These are phyloP conservation scores for Pedinophyceae sp. DNA, from an alignment of 139 green algal genomes.

Conservation along the genomic window DNA sequence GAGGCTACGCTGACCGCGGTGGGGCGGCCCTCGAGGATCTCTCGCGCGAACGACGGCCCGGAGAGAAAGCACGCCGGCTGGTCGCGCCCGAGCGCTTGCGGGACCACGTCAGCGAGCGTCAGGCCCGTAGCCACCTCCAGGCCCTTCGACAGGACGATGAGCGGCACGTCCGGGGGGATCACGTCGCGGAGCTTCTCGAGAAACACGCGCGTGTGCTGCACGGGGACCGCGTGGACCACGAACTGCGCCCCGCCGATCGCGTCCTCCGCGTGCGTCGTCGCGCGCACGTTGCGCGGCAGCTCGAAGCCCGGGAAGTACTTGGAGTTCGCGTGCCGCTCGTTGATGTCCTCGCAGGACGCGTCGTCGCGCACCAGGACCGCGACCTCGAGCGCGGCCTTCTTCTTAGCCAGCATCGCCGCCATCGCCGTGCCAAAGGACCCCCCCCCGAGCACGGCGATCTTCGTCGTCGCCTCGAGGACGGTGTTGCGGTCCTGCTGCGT, in stretches of 20 bases:
- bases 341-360: constrained; percentile 69
- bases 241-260: constrained; percentile 63
- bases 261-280: constrained; percentile 48
- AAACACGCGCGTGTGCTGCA: constrained; percentile 75
- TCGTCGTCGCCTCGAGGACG: constrained; percentile 21
- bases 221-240: constrained; percentile 83
- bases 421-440: constrained; percentile 95
- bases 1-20: constrained; percentile 76
- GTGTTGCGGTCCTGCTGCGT: constrained; percentile 1
- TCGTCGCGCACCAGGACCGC: constrained; percentile 68
- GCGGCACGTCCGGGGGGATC: constrained; percentile 59
- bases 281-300: constrained; percentile 72
- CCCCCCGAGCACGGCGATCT: constrained; percentile 89
- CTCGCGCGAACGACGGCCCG: constrained; percentile 83
- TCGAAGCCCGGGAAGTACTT: constrained; percentile 61
- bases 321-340: constrained; percentile 67
- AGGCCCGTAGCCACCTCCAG: constrained; percentile 59
- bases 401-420: constrained; percentile 57
- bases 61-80: constrained; percentile 80
- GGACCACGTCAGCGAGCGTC: constrained; percentile 91
- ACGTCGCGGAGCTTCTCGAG: constrained; percentile 44
- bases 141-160: constrained; percentile 89
- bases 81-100: constrained; percentile 50
- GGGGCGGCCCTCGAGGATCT: constrained; percentile 50
- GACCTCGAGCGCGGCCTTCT: constrained; percentile 65